phyloP scores from a whole-genome alignment of 2,329 filamentous ascomycete genomes.

The Fonsecaea multimorphosa region DNA sequence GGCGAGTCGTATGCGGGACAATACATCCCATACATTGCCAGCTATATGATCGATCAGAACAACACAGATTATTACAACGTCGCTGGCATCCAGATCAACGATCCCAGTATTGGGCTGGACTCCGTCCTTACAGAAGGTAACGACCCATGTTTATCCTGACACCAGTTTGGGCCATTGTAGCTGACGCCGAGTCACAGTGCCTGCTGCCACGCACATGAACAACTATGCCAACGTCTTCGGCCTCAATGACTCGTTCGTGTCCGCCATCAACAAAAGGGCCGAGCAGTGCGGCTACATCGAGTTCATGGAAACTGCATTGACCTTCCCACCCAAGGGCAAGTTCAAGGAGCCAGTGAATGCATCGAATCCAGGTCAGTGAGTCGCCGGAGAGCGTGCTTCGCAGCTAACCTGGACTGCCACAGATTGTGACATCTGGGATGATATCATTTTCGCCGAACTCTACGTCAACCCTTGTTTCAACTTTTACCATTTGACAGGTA shows the following conservation, averaged over 20 bases:
- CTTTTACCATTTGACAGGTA: constrained; percentile 63
- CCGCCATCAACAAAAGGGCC: constrained; percentile 49
- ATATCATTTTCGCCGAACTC: constrained; percentile 61
- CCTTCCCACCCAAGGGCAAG: constrained; percentile 63
- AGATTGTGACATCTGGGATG: constrained; percentile 65
- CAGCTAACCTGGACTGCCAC: constrained; percentile 26
- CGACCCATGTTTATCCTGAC: background rate
- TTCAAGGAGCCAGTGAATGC: constrained; percentile 42
- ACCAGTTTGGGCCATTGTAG: background rate
- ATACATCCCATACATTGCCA: constrained; percentile 52
- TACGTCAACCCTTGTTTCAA: constrained; percentile 78
- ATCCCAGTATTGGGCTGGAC: constrained; percentile 53
- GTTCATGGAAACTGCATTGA: constrained; percentile 59
- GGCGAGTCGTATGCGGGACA: constrained; percentile 62
- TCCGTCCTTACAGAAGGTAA: constrained; percentile 42
- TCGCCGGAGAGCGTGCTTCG: background rate
- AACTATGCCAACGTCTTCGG: constrained; percentile 42
- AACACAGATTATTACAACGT: constrained; percentile 60
- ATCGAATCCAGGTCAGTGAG: constrained; percentile 1
- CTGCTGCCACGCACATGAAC: constrained; percentile 50
- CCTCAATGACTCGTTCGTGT: constrained; percentile 37
- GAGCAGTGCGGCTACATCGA: constrained; percentile 55
- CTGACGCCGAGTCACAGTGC: constrained; percentile 31
- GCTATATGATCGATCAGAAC: constrained; percentile 57
- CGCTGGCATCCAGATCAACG: constrained; percentile 57